phyloP scores from a whole-genome alignment of 805 yeast genomes.

The Vanderwaltozyma polyspora region DNA sequence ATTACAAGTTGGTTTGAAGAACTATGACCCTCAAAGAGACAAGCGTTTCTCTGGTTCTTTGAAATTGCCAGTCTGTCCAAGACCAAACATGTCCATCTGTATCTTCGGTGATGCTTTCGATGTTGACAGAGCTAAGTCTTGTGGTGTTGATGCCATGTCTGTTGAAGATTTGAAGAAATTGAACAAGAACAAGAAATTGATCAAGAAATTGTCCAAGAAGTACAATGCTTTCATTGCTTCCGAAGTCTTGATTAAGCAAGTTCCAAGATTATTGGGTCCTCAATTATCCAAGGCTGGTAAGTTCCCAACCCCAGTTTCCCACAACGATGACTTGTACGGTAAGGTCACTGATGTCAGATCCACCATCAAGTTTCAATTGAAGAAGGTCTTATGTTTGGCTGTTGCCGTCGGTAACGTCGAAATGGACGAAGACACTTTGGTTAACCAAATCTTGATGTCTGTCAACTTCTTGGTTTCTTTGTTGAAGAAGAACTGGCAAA shows the following conservation, averaged over 20 bases:
- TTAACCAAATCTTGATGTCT: conserved; percentile 97
- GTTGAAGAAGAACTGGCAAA: conserved; percentile 99
- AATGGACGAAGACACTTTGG: conserved; percentile 94
- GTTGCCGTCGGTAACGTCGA: conserved; percentile 99
- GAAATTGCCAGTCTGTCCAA: conserved; percentile 97
- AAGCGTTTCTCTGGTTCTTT: conserved; percentile 99
- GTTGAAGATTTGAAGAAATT: conserved; percentile 99
- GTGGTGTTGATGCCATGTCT: conserved; percentile 99
- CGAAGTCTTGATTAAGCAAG: conserved; percentile 97
- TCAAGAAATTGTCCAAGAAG: conserved; percentile 99
- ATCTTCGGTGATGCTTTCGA: conserved; percentile 99
- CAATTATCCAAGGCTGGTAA: conserved; percentile 99
- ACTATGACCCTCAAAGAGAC: conserved; percentile 99
- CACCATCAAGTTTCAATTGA: conserved; percentile 99
- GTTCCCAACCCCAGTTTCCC: conserved; percentile 99
- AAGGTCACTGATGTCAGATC: conserved; percentile 97
- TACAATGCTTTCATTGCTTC: conserved; percentile 99
- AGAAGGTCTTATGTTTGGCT: conserved; percentile 98
- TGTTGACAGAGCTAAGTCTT: conserved; percentile 99
- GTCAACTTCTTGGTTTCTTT: conserved; percentile 98
- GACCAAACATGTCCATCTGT: conserved; percentile 99
- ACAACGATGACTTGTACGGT: conserved; percentile 92
- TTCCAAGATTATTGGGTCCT: conserved; percentile 99
- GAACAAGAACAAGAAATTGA: conserved; percentile 99
- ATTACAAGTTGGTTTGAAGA: conserved; percentile 98